Percentiles rank a stretch among this genome's conserved stretches.
Conservation (phyloP, 108 stramenopile genomes). For the Parietichytrium sp. region DNA sequence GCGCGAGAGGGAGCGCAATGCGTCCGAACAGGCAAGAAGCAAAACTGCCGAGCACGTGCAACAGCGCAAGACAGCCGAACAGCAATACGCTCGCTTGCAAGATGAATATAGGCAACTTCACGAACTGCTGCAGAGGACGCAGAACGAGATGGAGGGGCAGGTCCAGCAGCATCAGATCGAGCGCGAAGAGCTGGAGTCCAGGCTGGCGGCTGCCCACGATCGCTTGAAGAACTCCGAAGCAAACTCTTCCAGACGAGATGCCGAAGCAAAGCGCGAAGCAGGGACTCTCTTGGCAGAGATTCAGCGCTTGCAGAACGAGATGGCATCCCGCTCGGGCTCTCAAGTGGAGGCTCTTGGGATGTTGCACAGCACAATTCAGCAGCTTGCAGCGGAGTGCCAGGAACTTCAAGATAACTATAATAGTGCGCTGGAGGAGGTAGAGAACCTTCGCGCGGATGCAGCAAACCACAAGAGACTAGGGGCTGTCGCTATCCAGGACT, state of each 20-base stretch:
- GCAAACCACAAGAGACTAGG: not conserved
- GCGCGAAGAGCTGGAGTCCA: slow-evolving; percentile 22
- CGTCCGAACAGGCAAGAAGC: not conserved
- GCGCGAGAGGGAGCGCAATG: slow-evolving; percentile 28
- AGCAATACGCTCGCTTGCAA: slow-evolving; percentile 15
- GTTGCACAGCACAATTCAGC: not conserved
- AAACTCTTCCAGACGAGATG: not conserved
- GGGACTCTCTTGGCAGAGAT: slow-evolving; percentile 1
- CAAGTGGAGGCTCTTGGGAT: slow-evolving; percentile 1
- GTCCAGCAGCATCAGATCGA: not conserved
- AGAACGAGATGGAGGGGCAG: slow-evolving; percentile 29
- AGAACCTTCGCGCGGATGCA: not conserved
- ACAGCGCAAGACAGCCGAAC: not conserved
- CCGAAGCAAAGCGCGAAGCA: not conserved
- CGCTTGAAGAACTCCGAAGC: not conserved
- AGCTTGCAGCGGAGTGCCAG: not conserved
- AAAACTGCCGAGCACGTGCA: not conserved
- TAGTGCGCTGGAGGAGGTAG: not conserved
- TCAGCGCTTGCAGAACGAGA: not conserved
- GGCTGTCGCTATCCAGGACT: not conserved
- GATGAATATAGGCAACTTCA: not conserved
- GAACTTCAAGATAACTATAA: not conserved
- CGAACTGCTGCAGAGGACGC: not conserved
- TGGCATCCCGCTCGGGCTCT: not conserved
- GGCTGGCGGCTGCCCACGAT: not conserved